phyloP scores from a whole-genome alignment of 2,329 filamentous ascomycete species.

The Diaporthe humulicola region DNA sequence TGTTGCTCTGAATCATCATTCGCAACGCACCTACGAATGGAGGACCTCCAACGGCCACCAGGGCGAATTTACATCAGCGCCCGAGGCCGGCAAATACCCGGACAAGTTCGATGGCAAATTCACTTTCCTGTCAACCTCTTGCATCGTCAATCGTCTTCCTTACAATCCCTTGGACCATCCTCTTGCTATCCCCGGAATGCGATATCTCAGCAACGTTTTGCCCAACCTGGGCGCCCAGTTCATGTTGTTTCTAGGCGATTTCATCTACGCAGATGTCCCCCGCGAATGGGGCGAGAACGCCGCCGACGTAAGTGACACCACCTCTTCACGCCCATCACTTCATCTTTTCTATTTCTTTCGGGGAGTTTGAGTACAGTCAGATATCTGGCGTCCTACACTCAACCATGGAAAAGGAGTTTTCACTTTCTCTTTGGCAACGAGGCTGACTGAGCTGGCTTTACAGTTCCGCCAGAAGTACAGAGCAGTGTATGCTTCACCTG shows the following conservation, averaged over 20 bases:
- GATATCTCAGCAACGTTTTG: conserved; percentile 80
- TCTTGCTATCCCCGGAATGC: conserved; percentile 84
- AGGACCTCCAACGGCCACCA: conserved; percentile 87
- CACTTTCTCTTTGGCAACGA: neutral
- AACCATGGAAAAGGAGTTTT: neutral
- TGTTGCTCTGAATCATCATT: conserved; percentile 72
- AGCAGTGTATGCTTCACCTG: conserved; percentile 94
- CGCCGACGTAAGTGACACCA: conserved; percentile 61
- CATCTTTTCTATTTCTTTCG: neutral
- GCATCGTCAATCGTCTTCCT: conserved; percentile 91
- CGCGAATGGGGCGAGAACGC: conserved; percentile 78
- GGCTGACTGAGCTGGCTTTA: neutral
- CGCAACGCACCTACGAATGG: conserved; percentile 86
- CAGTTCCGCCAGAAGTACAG: conserved; percentile 90
- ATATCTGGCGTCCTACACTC: neutral
- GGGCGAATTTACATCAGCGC: conserved; percentile 84
- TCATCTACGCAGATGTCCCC: conserved; percentile 93
- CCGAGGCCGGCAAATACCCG: conserved; percentile 74
- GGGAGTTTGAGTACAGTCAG: too few species aligned
- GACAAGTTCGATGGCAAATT: conserved; percentile 76
- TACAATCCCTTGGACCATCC: conserved; percentile 89
- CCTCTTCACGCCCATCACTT: too few species aligned
- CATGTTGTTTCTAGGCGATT: conserved; percentile 87
- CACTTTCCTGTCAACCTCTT: conserved; percentile 93
- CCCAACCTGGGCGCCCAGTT: conserved; percentile 80